Evolutionary conservation across 306 rosid species (phyloP).

Genomic region (Lithocarpus polystachyus): DNA sequence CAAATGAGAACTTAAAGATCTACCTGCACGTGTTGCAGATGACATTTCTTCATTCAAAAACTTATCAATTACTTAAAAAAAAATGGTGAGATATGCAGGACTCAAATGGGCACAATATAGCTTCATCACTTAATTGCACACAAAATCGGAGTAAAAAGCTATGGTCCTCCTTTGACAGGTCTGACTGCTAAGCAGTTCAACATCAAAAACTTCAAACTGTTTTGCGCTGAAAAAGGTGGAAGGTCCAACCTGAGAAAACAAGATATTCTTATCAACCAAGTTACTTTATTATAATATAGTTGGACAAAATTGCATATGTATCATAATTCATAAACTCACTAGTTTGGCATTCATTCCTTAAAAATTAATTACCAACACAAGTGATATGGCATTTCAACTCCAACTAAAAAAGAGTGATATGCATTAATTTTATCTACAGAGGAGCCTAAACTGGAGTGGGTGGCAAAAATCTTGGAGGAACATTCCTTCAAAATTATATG

Average conservation of each 20-base stretch:
- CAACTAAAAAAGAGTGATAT: neutral
- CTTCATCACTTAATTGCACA: conserved; percentile 45
- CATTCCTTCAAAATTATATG: neutral
- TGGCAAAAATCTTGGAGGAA: neutral
- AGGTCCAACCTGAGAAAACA: conserved; percentile 84
- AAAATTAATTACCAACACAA: neutral
- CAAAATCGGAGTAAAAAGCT: conserved; percentile 85
- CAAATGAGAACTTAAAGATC: neutral
- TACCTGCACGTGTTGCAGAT: neutral
- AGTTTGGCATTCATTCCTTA: neutral
- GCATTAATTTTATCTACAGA: too few species aligned
- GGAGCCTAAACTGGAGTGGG: too few species aligned
- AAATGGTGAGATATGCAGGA: neutral
- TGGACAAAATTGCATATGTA: neutral
- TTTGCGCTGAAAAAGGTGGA: conserved; percentile 95
- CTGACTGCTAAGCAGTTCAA: conserved; percentile 74
- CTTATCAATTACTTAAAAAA: neutral
- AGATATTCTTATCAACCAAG: conserved; percentile 8
- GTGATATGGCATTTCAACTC: neutral
- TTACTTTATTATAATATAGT: neutral
- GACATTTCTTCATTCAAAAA: neutral
- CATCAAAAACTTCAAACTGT: conserved; percentile 95
- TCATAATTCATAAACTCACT: neutral
- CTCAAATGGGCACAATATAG: neutral
- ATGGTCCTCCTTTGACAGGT: conserved; percentile 81